phyloP scores from a whole-genome alignment of 495 filamentous ascomycete genomes.

The Penicillium maclennaniae region DNA sequence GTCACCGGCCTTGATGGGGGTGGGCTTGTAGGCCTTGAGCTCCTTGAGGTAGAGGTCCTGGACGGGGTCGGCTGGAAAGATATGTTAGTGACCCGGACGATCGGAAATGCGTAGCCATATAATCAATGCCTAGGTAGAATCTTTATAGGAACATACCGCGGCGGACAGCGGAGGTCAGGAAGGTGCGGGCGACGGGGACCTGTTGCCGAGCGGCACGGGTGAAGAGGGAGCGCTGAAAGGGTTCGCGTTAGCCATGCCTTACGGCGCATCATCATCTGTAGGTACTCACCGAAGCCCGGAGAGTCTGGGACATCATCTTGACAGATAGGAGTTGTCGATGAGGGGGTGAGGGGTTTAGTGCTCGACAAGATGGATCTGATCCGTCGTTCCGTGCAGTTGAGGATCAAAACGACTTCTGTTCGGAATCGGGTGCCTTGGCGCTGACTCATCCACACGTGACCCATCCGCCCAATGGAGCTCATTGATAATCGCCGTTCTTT shows the following conservation, averaged over 20 bases:
- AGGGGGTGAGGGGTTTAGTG: conserved; percentile 22
- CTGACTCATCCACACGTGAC: conserved; percentile 24
- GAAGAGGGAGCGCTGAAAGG: conserved; percentile 70
- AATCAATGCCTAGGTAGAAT: background rate
- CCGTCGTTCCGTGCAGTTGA: conserved; percentile 31
- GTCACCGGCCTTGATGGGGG: conserved; percentile 77
- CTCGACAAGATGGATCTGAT: conserved; percentile 34
- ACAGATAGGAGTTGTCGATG: conserved; percentile 26
- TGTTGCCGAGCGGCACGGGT: conserved; percentile 73
- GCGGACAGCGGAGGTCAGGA: conserved; percentile 57
- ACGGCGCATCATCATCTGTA: background rate
- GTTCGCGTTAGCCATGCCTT: conserved; percentile 17
- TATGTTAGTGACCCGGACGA: conserved; percentile 12
- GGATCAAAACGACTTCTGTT: conserved; percentile 36
- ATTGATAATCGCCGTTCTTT: background rate
- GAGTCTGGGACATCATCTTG: conserved; percentile 66
- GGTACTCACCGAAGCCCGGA: conserved; percentile 61
- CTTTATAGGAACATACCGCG: conserved; percentile 31
- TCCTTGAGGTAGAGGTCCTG: conserved; percentile 96
- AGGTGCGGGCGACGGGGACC: conserved; percentile 65
- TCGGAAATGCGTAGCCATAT: background rate
- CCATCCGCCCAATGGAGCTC: background rate
- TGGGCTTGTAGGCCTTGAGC: conserved; percentile 87
- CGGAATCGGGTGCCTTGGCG: conserved; percentile 28
- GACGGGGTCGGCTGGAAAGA: conserved; percentile 75